Base-by-base conservation (phyloP, 2,329 filamentous ascomycete species). In the Aspergillus sp. region DNA sequence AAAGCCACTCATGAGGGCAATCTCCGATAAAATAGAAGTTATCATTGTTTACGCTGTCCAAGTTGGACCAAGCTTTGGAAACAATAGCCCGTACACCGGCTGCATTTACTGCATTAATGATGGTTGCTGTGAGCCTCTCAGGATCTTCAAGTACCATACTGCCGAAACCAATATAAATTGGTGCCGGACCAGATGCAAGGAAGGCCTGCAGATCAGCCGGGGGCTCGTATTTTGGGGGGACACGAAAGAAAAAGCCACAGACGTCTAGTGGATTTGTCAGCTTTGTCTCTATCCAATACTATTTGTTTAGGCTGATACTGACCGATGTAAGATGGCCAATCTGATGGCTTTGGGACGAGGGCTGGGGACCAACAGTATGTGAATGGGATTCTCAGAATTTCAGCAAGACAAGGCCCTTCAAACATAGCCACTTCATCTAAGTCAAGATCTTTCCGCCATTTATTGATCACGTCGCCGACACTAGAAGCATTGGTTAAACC, bases 1-100 rank as follows among this genome's bases (percentile, higher is more conserved):
- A 82, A 0, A 82, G 66, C 79, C 79, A 82, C 48, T 81, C 75
- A 46, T 81, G 78, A 1, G 78, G 79, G 45, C 73, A 76, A 50
- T 82, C 77, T 3, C 71, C 78, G 4, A 82, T 62, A 53, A 74
- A 76, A 49, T 75, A 75, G 7, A 80, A 65, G 35, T 70, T 65
- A 22, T 22, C 20, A 5, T 3, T 54, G 49, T 37, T 52, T 56
- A 63, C 60, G 7, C 67, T 68, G 35, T 66, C 69, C 17, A 77
- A 62, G 10, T 72, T 68, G 43, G 75, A 73, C 78, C 77, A 81
- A 2, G 77, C 78, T 45, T 73, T 73, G 0, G 77, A 80, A 0
- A 83, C 66, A 2, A 82, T 69, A 1, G 75, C 78, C 19, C 79
- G 70, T 4, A 71, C 69, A 3, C 78, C 78, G 10, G 70, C 67